A percentile compares a stretch with the other conserved stretches of the same genome.
Evolutionary conservation across 805 yeast genomes (phyloP).

Genomic region (Pichia californica): DNA sequence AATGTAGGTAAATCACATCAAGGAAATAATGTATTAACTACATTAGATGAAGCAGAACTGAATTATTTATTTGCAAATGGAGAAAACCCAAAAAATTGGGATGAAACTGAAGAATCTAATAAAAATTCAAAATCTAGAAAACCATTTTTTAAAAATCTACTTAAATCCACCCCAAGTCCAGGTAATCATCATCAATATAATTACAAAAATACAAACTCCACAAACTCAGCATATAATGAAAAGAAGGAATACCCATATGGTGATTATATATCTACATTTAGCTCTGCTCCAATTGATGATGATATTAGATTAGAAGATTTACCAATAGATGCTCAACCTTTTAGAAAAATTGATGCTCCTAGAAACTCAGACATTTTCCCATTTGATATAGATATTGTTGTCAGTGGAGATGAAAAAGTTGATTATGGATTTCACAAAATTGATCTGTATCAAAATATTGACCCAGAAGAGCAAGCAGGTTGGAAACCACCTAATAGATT

Average conservation of each 20-base stretch:
- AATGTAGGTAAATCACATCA: not conserved
- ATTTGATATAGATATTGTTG: conserved; percentile 23
- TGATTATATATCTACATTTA: conserved; percentile 4
- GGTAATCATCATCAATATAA: not conserved
- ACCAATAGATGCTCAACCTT: conserved; percentile 25
- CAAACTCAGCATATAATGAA: not conserved
- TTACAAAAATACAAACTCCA: not conserved
- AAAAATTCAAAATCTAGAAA: not conserved
- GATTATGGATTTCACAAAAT: conserved; percentile 25
- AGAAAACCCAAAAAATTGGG: conserved; percentile 9
- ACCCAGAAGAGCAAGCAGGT: conserved; percentile 7
- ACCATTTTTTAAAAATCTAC: conserved; percentile 2
- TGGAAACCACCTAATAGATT: not conserved
- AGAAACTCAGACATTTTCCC: not conserved
- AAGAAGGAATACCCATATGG: conserved; percentile 3
- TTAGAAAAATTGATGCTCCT: conserved; percentile 3
- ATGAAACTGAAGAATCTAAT: conserved; percentile 4
- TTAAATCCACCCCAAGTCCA: not conserved
- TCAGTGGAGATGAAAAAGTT: conserved; percentile 25
- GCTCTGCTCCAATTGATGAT: conserved; percentile 27
- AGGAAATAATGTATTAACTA: conserved; percentile 12
- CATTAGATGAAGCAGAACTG: conserved; percentile 20
- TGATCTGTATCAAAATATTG: conserved; percentile 11
- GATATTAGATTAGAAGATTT: conserved; percentile 22
- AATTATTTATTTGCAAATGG: conserved; percentile 15